Evolutionary conservation across 805 yeast species (phyloP).

Genomic region (Teunomyces pallodes): DNA sequence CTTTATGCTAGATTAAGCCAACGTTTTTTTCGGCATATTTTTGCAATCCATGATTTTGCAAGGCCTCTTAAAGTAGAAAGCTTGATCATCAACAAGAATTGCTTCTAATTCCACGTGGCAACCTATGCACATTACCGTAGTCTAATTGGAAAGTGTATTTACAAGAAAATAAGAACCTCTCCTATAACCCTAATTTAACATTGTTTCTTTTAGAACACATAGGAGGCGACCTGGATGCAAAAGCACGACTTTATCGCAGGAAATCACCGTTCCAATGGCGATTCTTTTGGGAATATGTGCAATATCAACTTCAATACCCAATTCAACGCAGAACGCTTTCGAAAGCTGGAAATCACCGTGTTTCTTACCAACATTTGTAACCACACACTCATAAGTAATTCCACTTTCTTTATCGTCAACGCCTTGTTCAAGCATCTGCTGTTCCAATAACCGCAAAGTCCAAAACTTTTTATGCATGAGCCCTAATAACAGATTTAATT

Average conservation of each 20-base stretch:
- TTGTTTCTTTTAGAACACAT: conserved; percentile 29
- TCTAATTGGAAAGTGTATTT: background rate
- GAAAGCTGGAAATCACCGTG: conserved; percentile 23
- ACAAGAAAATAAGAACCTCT: background rate
- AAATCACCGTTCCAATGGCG: conserved; percentile 43
- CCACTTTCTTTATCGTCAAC: conserved; percentile 1
- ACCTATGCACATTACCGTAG: background rate
- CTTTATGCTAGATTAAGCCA: no score
- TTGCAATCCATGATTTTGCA: no score
- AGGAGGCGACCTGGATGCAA: conserved; percentile 30
- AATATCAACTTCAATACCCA: conserved; percentile 48
- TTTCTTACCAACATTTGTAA: conserved; percentile 32
- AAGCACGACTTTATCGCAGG: conserved; percentile 44
- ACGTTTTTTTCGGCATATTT: no score
- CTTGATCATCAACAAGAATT: no score
- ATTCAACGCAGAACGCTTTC: conserved; percentile 48
- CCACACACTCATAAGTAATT: conserved; percentile 35
- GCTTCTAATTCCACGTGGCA: no score
- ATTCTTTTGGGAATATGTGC: conserved; percentile 17
- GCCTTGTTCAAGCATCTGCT: conserved; percentile 5
- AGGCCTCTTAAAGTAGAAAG: no score
- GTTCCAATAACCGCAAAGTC: conserved; percentile 23
- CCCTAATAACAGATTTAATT: conserved; percentile 14
- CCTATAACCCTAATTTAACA: conserved; percentile 1
- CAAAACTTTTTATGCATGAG: conserved; percentile 18